These are phyloP conservation scores for Pharnaceum exiguum DNA, from an alignment of 148 eudicot genomes.

Conservation along the genomic window DNA sequence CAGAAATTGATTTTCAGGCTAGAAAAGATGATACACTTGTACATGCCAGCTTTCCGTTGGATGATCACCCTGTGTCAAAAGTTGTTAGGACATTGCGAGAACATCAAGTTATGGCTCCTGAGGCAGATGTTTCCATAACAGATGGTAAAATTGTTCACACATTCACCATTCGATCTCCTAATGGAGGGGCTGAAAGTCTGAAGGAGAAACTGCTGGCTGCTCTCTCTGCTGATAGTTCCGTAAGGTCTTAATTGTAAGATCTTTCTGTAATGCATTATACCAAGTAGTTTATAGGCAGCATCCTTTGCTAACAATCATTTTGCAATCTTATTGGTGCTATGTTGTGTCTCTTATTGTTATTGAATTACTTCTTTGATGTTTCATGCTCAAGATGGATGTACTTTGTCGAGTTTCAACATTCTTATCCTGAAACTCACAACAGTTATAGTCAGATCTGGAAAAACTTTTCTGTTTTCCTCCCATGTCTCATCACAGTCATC, in stretches of 20 bases:
- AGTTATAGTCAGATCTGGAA: too few species aligned
- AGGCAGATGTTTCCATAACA: slow-evolving; percentile 44
- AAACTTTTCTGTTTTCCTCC: too few species aligned
- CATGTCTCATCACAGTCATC: too few species aligned
- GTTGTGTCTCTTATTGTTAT: background rate
- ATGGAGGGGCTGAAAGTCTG: slow-evolving; percentile 50
- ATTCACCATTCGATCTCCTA: slow-evolving; percentile 54
- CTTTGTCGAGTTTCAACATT: too few species aligned
- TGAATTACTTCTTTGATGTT: too few species aligned
- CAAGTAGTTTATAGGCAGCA: background rate
- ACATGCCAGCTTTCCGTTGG: slow-evolving; percentile 65
- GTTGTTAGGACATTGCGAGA: slow-evolving; percentile 64
- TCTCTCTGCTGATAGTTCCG: slow-evolving; percentile 39
- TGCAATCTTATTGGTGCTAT: background rate
- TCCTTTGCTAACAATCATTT: background rate
- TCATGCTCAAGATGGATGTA: too few species aligned
- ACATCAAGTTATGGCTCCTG: slow-evolving; percentile 50
- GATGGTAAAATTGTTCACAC: slow-evolving; percentile 86
- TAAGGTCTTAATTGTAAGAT: background rate
- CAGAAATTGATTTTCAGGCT: slow-evolving; percentile 65
- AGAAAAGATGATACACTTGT: slow-evolving; percentile 70
- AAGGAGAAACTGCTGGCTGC: slow-evolving; percentile 64
- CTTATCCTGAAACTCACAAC: too few species aligned
- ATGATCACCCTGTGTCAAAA: slow-evolving; percentile 67
- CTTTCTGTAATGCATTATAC: slow-evolving; percentile 2